Percentiles rank a stretch among this genome's conserved stretches.
Evolutionary conservation across 306 rosid species (phyloP).

Genomic region (Trichosanthes truncata): DNA sequence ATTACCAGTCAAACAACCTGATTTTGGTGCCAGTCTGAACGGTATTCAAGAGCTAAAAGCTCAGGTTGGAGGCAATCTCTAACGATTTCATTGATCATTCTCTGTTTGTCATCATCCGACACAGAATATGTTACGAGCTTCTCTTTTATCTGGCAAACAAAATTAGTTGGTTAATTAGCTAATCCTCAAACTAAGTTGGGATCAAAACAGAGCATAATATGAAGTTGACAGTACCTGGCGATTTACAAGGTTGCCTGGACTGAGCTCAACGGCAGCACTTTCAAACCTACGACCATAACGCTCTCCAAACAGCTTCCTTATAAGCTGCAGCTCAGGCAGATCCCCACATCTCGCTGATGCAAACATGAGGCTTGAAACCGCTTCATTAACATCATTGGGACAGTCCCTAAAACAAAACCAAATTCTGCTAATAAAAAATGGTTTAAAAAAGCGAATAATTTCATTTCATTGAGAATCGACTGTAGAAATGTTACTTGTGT

Average conservation of each 20-base stretch:
- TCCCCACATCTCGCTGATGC: slow-evolving; percentile 91
- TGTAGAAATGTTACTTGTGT: slow-evolving; percentile 33
- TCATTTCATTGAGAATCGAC: background rate
- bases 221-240: slow-evolving; percentile 28
- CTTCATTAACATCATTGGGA: slow-evolving; percentile 77
- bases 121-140: slow-evolving; percentile 31
- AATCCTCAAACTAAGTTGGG: background rate
- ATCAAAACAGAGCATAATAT: background rate
- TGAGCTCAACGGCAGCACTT: slow-evolving; percentile 43
- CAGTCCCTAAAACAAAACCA: slow-evolving; percentile 25
- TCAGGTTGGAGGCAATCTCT: slow-evolving; percentile 36
- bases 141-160: slow-evolving; percentile 39
- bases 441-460: background rate
- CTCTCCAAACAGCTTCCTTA: slow-evolving; percentile 57
- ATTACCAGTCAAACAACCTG: slow-evolving; percentile 28
- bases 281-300: slow-evolving; percentile 58
- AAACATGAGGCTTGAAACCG: slow-evolving; percentile 70
- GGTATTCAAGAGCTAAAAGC: slow-evolving; percentile 51
- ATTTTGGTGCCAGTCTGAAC: slow-evolving; percentile 42
- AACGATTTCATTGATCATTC: slow-evolving; percentile 48
- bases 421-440: background rate
- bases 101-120: slow-evolving; percentile 42
- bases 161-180: background rate
- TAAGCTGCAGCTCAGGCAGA: slow-evolving; percentile 65
- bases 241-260: slow-evolving; percentile 69